A percentile compares a stretch with the other conserved stretches of the same genome.
These are phyloP conservation scores for Tricholoma matsutake DNA, from an alignment of 768 basidiomycete genomes.

Conservation along the genomic window DNA sequence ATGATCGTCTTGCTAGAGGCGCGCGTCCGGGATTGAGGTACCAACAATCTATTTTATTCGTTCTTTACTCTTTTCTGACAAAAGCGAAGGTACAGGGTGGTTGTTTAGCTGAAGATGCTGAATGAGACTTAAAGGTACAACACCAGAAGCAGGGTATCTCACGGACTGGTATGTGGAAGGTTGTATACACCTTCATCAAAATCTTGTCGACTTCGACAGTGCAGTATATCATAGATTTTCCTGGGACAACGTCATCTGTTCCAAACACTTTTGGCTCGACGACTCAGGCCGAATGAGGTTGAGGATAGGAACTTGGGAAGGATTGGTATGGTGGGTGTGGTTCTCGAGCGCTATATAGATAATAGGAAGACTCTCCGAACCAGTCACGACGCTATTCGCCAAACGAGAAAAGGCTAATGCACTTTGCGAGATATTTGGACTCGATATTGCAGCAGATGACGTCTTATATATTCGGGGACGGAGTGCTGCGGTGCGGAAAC, in stretches of 20 bases:
- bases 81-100: no score
- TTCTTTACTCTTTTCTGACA: no score
- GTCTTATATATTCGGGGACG: conserved; percentile 9
- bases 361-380: background rate
- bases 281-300: background rate
- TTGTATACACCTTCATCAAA: no score
- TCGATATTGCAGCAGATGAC: conserved; percentile 3
- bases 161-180: background rate
- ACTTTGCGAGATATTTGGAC: conserved; percentile 11
- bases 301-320: conserved; percentile 2
- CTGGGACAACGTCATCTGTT: conserved; percentile 8
- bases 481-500: background rate
- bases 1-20: conserved; percentile 9
- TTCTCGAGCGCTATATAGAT: conserved; percentile 8
- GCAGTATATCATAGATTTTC: conserved; percentile 4
- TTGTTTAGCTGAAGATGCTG: no score
- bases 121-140: conserved; percentile 10
- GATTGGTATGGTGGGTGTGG: conserved; percentile 8
- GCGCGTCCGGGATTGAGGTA: conserved; percentile 9
- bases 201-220: conserved; percentile 7
- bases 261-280: conserved; percentile 9
- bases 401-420: conserved; percentile 6
- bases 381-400: conserved; percentile 7
- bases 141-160: conserved; percentile 6
- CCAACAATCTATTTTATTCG: background rate